These are phyloP conservation scores for Amoebophrya sp. DNA, from an alignment of 169 alveolate genomes.

Conservation along the genomic window DNA sequence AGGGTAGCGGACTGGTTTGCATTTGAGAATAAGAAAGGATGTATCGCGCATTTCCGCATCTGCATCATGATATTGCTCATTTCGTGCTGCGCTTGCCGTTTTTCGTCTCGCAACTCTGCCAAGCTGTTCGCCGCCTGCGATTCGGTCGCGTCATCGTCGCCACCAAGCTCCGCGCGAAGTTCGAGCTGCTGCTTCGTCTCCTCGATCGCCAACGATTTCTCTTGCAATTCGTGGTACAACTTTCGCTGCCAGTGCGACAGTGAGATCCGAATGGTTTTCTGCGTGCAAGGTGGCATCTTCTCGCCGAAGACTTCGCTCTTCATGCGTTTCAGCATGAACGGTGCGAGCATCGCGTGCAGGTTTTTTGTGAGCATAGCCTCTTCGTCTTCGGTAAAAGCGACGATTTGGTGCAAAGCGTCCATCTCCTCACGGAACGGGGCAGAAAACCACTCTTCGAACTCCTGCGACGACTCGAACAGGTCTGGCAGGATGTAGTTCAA, in stretches of 20 bases:
- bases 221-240: not conserved
- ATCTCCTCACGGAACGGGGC: constrained; percentile 57
- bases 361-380: constrained; percentile 64
- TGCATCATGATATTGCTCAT: constrained; percentile 79
- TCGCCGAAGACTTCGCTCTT: constrained; percentile 78
- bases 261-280: not conserved
- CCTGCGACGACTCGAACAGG: constrained; percentile 86
- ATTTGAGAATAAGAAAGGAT: constrained; percentile 82
- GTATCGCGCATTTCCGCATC: constrained; percentile 83
- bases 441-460: constrained; percentile 87
- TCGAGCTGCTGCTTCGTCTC: not conserved
- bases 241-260: not conserved
- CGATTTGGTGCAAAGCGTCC: constrained; percentile 53
- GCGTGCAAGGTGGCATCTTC: not conserved
- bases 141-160: not conserved
- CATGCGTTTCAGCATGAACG: constrained; percentile 93
- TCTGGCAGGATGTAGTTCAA: constrained; percentile 93
- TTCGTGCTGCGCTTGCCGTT: not conserved
- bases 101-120: not conserved
- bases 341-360: constrained; percentile 91
- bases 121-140: not conserved
- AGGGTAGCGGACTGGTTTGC: constrained; percentile 62
- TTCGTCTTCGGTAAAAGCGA: constrained; percentile 37
- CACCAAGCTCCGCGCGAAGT: not conserved
- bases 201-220: not conserved